These are phyloP conservation scores for Diplogelasinospora grovesii DNA, from an alignment of 495 filamentous ascomycete species.

Conservation along the genomic window DNA sequence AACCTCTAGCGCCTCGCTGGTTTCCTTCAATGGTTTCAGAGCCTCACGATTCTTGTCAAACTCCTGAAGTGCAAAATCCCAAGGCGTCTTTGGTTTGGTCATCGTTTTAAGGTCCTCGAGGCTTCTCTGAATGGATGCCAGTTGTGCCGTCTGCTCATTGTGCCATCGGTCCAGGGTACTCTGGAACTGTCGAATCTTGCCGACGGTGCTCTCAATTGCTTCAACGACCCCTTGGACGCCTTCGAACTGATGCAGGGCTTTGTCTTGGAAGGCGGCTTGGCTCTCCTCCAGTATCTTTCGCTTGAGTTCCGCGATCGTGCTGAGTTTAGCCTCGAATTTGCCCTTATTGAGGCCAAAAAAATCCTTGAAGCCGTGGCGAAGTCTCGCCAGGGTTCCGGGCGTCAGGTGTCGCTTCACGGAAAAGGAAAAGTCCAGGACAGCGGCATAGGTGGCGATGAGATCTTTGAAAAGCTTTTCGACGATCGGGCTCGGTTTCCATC, in stretches of 20 bases:
- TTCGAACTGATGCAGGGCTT: slow-evolving; percentile 16
- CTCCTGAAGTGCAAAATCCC: slow-evolving; percentile 21
- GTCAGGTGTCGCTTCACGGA: slow-evolving; percentile 20
- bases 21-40: slow-evolving; percentile 6
- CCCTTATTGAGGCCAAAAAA: slow-evolving; percentile 19
- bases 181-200: slow-evolving; percentile 14
- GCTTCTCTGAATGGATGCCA: slow-evolving; percentile 11
- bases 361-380: slow-evolving; percentile 24
- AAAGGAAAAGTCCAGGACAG: slow-evolving; percentile 20
- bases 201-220: slow-evolving; percentile 13
- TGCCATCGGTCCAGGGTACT: slow-evolving; percentile 13
- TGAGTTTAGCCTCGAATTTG: slow-evolving; percentile 21
- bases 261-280: slow-evolving; percentile 23
- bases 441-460: slow-evolving; percentile 14
- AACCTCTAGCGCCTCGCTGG: slow-evolving; percentile 2
- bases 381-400: slow-evolving; percentile 10
- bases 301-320: slow-evolving; percentile 13
- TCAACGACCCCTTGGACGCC: slow-evolving; percentile 9
- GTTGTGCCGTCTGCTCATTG: slow-evolving; percentile 8
- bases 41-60: slow-evolving; percentile 11
- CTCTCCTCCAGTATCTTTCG: slow-evolving; percentile 22
- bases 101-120: slow-evolving; percentile 16
- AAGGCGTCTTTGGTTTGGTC: slow-evolving; percentile 18
- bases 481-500: slow-evolving; percentile 17
- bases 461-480: slow-evolving; percentile 25